A percentile compares a stretch with the other conserved stretches of the same genome.
These are phyloP conservation scores for Zygoascus ofunaensis DNA, from an alignment of 805 yeast genomes.

Conservation along the genomic window DNA sequence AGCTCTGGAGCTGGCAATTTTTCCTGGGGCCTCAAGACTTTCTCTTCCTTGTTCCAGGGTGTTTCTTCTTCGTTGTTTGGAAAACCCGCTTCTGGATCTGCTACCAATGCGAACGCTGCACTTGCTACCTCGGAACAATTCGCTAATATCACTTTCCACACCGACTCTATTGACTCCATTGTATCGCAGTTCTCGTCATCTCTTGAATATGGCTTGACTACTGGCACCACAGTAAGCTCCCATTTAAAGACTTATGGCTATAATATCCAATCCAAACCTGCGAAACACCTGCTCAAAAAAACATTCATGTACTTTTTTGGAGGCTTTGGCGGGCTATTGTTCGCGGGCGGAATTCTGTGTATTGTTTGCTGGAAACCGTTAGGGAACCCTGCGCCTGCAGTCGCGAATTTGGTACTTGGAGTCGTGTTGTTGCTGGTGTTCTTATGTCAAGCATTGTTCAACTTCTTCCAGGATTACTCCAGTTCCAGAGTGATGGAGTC, in stretches of 20 bases:
- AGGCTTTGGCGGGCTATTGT: slow-evolving; percentile 39
- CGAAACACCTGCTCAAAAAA: neutral
- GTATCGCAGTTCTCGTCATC: neutral
- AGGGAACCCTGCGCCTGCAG: slow-evolving; percentile 38
- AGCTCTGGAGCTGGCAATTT: no score
- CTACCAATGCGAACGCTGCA: neutral
- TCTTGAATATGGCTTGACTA: neutral
- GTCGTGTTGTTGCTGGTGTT: slow-evolving; percentile 35
- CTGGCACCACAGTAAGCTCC: neutral
- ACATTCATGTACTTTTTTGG: slow-evolving; percentile 37
- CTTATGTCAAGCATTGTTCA: slow-evolving; percentile 36
- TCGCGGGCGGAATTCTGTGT: slow-evolving; percentile 36
- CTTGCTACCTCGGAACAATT: no score
- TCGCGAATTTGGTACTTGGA: slow-evolving; percentile 36
- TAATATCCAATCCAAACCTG: neutral
- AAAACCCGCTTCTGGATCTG: neutral
- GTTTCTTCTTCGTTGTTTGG: neutral
- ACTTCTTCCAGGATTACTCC: slow-evolving; percentile 41
- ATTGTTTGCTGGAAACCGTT: slow-evolving; percentile 40
- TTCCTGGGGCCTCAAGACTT: no score
- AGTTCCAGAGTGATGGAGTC: slow-evolving; percentile 42
- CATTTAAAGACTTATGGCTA: neutral
- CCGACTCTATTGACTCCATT: neutral
- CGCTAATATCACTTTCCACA: neutral
- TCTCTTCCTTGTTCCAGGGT: neutral